phyloP scores from a whole-genome alignment of 176 grass and related monocot genomes.

The Zoysia japonica region DNA sequence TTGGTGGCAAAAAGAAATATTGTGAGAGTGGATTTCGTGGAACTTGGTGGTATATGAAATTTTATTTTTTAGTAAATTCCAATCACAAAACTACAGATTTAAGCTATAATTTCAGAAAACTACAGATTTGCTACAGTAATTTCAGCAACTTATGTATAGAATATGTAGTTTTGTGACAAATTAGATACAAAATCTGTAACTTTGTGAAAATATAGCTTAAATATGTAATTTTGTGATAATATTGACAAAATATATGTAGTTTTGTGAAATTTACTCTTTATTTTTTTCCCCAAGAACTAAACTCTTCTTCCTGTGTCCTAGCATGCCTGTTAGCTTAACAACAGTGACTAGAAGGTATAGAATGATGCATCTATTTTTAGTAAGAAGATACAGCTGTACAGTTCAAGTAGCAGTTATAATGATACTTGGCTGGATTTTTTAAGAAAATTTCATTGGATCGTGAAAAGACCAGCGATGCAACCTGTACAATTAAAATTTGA shows the following conservation, averaged over 20 bases:
- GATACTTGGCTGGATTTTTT: neutral
- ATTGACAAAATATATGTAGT: no score
- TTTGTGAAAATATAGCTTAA: no score
- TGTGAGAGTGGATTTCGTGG: constrained; percentile 14
- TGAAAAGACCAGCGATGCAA: neutral
- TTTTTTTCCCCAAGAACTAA: constrained; percentile 2
- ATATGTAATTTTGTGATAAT: no score
- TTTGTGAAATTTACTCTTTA: no score
- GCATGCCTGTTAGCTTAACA: constrained; percentile 3
- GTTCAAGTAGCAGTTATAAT: neutral
- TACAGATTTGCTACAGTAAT: no score
- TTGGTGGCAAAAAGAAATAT: neutral
- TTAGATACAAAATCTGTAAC: no score
- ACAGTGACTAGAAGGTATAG: neutral
- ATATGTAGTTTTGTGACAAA: no score
- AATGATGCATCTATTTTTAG: constrained; percentile 14
- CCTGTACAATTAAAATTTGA: constrained; percentile 7
- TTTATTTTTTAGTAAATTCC: neutral
- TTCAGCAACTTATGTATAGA: no score
- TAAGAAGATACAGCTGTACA: constrained; percentile 13
- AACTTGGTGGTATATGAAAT: constrained; percentile 28
- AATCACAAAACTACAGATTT: no score
- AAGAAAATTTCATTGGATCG: constrained; percentile 2
- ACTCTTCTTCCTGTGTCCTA: neutral
- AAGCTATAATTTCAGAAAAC: no score